Conservation (phyloP, 2,329 filamentous ascomycete genomes). For the Fusarium redolens region DNA sequence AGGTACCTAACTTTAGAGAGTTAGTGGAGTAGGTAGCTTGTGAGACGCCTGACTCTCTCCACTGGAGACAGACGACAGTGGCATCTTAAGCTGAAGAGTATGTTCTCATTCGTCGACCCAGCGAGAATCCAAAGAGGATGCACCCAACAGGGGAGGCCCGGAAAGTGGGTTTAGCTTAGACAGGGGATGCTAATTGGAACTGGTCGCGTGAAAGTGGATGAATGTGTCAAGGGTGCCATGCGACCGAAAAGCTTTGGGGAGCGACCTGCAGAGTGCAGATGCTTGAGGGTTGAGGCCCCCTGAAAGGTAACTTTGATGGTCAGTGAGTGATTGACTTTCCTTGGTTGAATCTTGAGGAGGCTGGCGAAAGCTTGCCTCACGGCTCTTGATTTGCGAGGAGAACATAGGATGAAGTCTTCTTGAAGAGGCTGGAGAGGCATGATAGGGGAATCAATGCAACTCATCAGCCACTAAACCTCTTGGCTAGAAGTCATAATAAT, state of each 20-base stretch:
- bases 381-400: background rate
- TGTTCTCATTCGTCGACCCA: conserved; percentile 12
- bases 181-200: conserved; percentile 31
- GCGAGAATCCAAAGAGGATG: conserved; percentile 11
- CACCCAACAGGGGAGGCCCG: conserved; percentile 29
- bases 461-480: background rate
- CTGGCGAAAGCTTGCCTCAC: conserved; percentile 9
- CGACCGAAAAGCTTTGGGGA: conserved; percentile 26
- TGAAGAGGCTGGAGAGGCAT: background rate
- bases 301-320: conserved; percentile 19
- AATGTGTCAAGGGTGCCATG: conserved; percentile 34
- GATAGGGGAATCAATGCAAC: background rate
- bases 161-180: conserved; percentile 26
- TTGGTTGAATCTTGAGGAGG: background rate
- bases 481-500: background rate
- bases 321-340: background rate
- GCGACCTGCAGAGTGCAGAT: conserved; percentile 24
- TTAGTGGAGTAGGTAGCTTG: conserved; percentile 27
- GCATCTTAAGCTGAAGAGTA: conserved; percentile 8
- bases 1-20: conserved; percentile 30
- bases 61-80: conserved; percentile 5
- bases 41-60: conserved; percentile 15
- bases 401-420: conserved; percentile 3
- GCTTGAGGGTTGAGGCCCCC: conserved; percentile 21
- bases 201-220: conserved; percentile 6